Evolutionary conservation across 2,329 filamentous ascomycete species (phyloP), one percentile per base, ranked within the genome.

Genomic region (Ophiostoma sp.): DNA sequence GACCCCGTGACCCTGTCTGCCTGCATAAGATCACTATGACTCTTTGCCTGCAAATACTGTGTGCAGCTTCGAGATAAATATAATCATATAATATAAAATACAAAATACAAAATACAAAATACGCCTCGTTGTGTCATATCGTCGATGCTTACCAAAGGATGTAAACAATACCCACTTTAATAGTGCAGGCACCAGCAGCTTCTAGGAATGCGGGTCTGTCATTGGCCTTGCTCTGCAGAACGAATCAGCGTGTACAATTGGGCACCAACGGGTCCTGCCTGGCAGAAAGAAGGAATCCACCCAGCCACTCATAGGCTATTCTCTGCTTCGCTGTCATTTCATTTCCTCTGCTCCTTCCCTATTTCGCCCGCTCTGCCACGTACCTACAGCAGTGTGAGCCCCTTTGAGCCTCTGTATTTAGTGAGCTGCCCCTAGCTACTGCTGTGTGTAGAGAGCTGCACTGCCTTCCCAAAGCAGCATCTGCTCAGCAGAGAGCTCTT

Each of bases 161-260:
- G 27, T 3, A 31, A 20, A 4, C 20, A 17, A 17, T 27, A 27
- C 11, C 52, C 52, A 57, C 52, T 57, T 11, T 4, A 27, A 27
- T 7, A 27, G n/a, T 35, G 67, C 39, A 66, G 67, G 36, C 67
- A 69, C 64, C 64, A 69, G 68, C 57, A 68, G 65, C 65, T 41
- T 27, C 36, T 0, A 36, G 33, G 41, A 68, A 62, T 41, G 15
- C n/a, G 39, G 31, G 33, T 62, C 10, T 57, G 52, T 67, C 36
- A 67, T 72, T 72, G 69, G 71, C 35, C 27, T 10, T 27, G 13
- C 1, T 7, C 57, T 39, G 20, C 15, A 17, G 39, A 57, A 66
- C 70, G 68, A 68, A 72, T 70, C 68, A 68, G 48, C 60, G 62
- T 23, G 36, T 35, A 68, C 60, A 70, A 70, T 67, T 67, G 48